Evolutionary conservation across 495 filamentous ascomycete genomes (phyloP).

Genomic region (Aspergillus egyptiacus): DNA sequence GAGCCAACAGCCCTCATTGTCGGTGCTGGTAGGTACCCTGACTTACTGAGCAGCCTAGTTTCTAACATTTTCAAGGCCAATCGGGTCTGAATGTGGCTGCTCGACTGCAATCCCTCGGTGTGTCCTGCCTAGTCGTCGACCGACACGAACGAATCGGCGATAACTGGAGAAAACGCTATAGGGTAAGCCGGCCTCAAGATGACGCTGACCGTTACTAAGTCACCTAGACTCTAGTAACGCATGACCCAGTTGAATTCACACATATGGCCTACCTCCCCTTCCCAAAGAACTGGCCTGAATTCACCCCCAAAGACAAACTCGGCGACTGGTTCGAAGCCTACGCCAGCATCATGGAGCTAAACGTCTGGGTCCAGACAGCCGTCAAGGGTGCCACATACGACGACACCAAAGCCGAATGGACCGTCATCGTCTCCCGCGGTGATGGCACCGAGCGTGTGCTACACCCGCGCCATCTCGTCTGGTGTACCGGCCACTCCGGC

Average conservation of each 20-base stretch:
- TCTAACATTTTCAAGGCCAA: conserved; percentile 27
- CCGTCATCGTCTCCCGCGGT: conserved; percentile 47
- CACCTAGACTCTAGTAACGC: conserved; percentile 46
- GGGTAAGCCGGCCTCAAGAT: conserved; percentile 16
- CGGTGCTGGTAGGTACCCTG: conserved; percentile 45
- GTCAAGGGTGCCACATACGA: conserved; percentile 50
- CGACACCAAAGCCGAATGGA: conserved; percentile 51
- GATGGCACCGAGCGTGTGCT: conserved; percentile 36
- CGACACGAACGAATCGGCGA: conserved; percentile 61
- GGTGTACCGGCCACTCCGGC: conserved; percentile 47
- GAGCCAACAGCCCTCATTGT: conserved; percentile 64
- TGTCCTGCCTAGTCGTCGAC: conserved; percentile 62
- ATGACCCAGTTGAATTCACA: conserved; percentile 70
- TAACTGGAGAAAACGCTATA: conserved; percentile 67
- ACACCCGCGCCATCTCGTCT: conserved; percentile 41
- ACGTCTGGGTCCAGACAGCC: conserved; percentile 60
- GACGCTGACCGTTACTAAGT: not conserved
- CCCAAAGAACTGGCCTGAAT: conserved; percentile 60
- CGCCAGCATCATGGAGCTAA: conserved; percentile 64
- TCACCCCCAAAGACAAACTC: conserved; percentile 75
- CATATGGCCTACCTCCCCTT: conserved; percentile 71
- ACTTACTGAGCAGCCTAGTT: not conserved
- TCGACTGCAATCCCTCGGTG: conserved; percentile 61
- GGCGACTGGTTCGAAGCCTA: conserved; percentile 74
- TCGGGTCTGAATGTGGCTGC: conserved; percentile 57